Evolutionary conservation across 805 yeast genomes (phyloP), one percentile per base, ranked within the genome.

Genomic region (Candida pseudoglaebosa): DNA sequence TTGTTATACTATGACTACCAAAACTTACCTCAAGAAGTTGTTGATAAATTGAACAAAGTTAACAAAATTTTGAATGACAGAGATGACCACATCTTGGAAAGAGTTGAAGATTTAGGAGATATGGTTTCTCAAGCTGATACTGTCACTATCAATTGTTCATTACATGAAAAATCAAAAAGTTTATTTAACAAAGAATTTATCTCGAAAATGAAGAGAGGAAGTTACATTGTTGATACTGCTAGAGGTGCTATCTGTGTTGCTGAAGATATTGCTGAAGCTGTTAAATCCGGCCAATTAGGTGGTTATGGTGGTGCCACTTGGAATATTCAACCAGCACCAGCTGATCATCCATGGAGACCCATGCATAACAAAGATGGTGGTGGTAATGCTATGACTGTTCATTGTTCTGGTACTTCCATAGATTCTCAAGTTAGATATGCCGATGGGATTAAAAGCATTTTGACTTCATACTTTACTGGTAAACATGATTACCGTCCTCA

Each of bases 291-390:
- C 36, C 81, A 80, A 50, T 58, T 84, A 37, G 70, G 82, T 51
- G 91, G 90, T 38, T 84, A 84, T 56, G 93, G 90, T 53, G 93
- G 91, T 50, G 93, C 84, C 61, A 91, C 84, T 38, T 84, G 91
- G 88, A 74, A 54, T 67, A 82, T 82, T n/a, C 95, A 84, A 61
- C 95, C 95, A 30, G 85, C 91, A 20, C 88, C 89, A 47, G 65
- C 67, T 38, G 73, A 72, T 59, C 89, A 83, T 55, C 89, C 89
- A 48, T 84, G 93, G 93, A 73, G 88, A 70, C 39, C 68, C 7
- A 75, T 83, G 79, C 56, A 65, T 35, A 82, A 83, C 74, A 67
- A 74, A 52, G 75, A 70, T 48, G 83, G 83, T 42, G 84, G 77
- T 28, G 90, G 91, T 48, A 84, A 85, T 52, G 91, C 90, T 38